A percentile compares a stretch with the other conserved stretches of the same genome.
phyloP scores from a whole-genome alignment of 768 basidiomycete genomes.

The Cyclocybe aegerita region DNA sequence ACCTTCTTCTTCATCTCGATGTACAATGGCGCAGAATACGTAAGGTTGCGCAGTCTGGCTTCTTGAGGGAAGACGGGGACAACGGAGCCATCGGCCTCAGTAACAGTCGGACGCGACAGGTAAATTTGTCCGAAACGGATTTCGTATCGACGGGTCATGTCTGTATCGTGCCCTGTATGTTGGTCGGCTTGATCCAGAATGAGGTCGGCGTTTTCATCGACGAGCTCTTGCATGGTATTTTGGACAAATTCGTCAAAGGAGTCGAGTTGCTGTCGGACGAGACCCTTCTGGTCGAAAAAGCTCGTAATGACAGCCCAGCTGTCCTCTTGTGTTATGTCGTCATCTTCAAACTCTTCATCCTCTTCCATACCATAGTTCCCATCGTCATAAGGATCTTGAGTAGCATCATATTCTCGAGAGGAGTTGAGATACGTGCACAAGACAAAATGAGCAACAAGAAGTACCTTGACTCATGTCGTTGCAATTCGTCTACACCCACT shows the following conservation, averaged over 20 bases:
- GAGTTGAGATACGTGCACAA: conserved; percentile 29
- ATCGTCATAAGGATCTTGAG: conserved; percentile 61
- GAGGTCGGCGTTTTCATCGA: conserved; percentile 94
- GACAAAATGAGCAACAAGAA: conserved; percentile 19
- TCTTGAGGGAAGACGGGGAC: conserved; percentile 96
- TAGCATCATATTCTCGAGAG: conserved; percentile 44
- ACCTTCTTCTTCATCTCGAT: conserved; percentile 93
- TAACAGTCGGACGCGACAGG: conserved; percentile 90
- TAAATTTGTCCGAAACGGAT: conserved; percentile 98
- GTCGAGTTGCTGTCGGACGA: conserved; percentile 96
- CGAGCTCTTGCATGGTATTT: conserved; percentile 98
- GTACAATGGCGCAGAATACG: conserved; percentile 94
- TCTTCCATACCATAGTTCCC: conserved; percentile 59
- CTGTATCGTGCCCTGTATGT: conserved; percentile 82
- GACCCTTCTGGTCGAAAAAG: conserved; percentile 96
- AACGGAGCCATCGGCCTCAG: conserved; percentile 93
- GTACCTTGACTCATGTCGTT: conserved; percentile 56
- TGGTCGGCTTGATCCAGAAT: conserved; percentile 97
- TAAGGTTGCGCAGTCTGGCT: conserved; percentile 90
- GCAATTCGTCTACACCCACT: conserved; percentile 8
- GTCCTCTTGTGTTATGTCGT: conserved; percentile 88
- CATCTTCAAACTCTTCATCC: conserved; percentile 62
- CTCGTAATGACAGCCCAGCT: conserved; percentile 95
- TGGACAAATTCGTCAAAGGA: conserved; percentile 99
- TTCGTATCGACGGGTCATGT: conserved; percentile 90